Evolutionary conservation across 2,329 filamentous ascomycete species (phyloP).

Genomic region (Periconia sp.): DNA sequence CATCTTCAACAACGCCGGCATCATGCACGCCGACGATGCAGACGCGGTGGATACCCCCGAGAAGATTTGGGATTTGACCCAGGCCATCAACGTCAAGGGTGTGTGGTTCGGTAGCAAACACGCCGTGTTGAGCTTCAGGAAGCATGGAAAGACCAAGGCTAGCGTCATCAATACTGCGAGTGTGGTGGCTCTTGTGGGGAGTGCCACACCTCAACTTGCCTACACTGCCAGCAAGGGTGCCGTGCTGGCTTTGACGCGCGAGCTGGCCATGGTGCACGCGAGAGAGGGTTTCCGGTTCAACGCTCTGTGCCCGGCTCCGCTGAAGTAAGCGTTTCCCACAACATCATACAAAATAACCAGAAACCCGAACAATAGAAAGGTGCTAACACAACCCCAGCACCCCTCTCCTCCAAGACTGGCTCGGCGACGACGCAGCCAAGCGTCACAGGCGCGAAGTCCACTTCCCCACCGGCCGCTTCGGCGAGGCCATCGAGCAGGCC

Average conservation of each 20-base stretch:
- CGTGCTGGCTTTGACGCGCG: constrained; percentile 84
- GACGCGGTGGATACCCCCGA: constrained; percentile 79
- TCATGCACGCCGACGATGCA: constrained; percentile 78
- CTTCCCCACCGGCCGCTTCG: constrained; percentile 85
- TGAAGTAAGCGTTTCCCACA: constrained; percentile 62
- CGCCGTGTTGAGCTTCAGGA: constrained; percentile 78
- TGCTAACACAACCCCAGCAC: constrained; percentile 56
- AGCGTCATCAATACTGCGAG: constrained; percentile 93
- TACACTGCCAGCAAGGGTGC: constrained; percentile 95
- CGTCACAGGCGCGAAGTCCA: constrained; percentile 81
- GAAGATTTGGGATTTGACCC: constrained; percentile 91
- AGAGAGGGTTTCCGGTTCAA: constrained; percentile 91
- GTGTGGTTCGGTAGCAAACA: constrained; percentile 98
- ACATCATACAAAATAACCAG: background rate
- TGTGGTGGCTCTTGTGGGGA: constrained; percentile 83
- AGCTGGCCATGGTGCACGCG: constrained; percentile 89
- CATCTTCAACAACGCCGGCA: constrained; percentile 97
- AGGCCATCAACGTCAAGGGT: constrained; percentile 94
- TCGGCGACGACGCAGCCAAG: constrained; percentile 83
- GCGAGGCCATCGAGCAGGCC: constrained; percentile 91
- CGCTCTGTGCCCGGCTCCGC: constrained; percentile 81
- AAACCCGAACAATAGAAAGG: background rate
- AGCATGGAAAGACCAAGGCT: constrained; percentile 74
- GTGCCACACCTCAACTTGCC: constrained; percentile 84
- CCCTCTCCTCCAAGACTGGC: constrained; percentile 87